Conservation (phyloP, 1,139 yeast species). For the Starmera stellimalicola region DNA sequence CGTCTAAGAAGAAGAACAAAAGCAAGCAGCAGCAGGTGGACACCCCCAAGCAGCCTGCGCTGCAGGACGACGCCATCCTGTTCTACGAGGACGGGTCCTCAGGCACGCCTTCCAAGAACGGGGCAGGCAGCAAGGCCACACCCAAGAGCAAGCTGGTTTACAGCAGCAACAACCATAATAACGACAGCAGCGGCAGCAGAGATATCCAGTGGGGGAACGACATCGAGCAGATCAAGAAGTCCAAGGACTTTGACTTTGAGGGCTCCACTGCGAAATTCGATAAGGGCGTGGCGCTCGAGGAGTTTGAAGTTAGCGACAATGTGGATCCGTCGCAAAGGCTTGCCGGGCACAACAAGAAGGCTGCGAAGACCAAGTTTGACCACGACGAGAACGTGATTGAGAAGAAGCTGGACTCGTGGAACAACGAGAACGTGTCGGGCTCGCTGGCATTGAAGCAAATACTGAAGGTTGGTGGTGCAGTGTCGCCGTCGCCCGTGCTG, state of each 20-base stretch:
- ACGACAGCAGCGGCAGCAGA: no score
- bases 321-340: conserved; percentile 53
- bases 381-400: conserved; percentile 69
- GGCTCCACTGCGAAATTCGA: conserved; percentile 79
- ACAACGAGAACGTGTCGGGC: conserved; percentile 17
- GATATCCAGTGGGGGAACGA: conserved; percentile 46
- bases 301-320: conserved; percentile 56
- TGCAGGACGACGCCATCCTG: conserved; percentile 11
- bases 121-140: conserved; percentile 2
- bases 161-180: conserved; percentile 5
- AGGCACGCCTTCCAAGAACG: conserved; percentile 4
- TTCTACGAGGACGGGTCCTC: conserved; percentile 7
- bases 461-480: conserved; percentile 3
- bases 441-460: neutral
- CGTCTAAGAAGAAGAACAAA: conserved; percentile 7
- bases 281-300: conserved; percentile 70
- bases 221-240: conserved; percentile 36
- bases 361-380: conserved; percentile 35
- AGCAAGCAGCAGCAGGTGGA: conserved; percentile 3
- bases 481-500: conserved; percentile 4
- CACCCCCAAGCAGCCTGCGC: neutral
- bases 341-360: conserved; percentile 63
- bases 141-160: conserved; percentile 4
- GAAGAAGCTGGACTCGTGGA: conserved; percentile 51
- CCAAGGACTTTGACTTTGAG: conserved; percentile 79